These are phyloP conservation scores for Gossypium australe DNA, from an alignment of 345 rosid genomes.

Conservation along the genomic window DNA sequence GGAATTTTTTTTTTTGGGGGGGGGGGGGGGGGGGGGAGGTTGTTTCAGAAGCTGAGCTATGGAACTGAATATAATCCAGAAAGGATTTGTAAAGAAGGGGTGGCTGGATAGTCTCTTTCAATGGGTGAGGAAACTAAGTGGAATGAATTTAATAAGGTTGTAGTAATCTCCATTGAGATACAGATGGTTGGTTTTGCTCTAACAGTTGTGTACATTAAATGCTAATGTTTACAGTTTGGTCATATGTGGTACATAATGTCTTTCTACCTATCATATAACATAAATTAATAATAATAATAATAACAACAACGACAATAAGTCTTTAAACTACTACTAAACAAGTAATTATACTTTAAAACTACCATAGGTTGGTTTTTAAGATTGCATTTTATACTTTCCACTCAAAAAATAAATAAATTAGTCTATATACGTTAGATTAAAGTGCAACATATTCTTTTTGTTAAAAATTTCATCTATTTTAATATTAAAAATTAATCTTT, in stretches of 20 bases:
- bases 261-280: background rate
- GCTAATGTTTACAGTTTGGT: background rate
- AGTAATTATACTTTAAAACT: too few species aligned
- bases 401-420: too few species aligned
- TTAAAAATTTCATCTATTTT: too few species aligned
- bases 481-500: too few species aligned
- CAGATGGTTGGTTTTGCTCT: background rate
- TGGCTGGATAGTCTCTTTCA: background rate
- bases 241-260: background rate
- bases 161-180: background rate
- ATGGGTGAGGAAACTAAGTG: background rate
- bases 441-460: too few species aligned
- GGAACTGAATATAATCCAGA: background rate
- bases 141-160: conserved; percentile 9
- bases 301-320: too few species aligned
- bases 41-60: background rate
- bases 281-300: background rate
- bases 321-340: too few species aligned
- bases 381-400: too few species aligned
- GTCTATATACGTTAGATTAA: rapidly evolving
- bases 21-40: too few species aligned
- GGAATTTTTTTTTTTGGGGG: too few species aligned
- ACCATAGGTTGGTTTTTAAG: too few species aligned
- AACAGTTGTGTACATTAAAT: conserved; percentile 31
- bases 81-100: background rate